A percentile compares a stretch with the other conserved stretches of the same genome.
Evolutionary conservation across 176 grass and related monocot species (phyloP).

Genomic region (Phragmites australis): DNA sequence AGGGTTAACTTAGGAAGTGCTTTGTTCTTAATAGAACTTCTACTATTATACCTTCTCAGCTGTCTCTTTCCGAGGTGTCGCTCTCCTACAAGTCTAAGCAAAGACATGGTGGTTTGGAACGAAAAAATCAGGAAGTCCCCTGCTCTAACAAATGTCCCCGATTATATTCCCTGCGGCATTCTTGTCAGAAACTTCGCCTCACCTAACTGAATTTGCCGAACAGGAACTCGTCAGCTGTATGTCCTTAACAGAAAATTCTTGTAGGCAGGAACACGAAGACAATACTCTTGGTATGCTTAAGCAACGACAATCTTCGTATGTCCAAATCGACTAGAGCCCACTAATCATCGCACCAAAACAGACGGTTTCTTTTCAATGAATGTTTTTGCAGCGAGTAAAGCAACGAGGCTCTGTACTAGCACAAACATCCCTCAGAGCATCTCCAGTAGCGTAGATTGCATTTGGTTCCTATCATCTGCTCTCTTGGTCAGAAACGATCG

Average conservation of each 20-base stretch:
- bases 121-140: neutral
- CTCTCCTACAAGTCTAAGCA: slow-evolving; percentile 43
- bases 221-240: too few relatives aligned
- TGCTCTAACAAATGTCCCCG: neutral
- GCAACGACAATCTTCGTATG: neutral
- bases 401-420: too few relatives aligned
- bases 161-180: neutral
- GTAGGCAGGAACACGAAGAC: too few relatives aligned
- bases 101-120: slow-evolving; percentile 28
- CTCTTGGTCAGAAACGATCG: neutral
- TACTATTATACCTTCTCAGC: neutral
- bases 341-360: neutral
- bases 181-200: slow-evolving; percentile 21
- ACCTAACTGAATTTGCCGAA: neutral
- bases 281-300: too few relatives aligned
- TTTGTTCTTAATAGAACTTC: neutral
- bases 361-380: neutral
- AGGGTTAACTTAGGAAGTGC: neutral
- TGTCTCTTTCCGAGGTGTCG: neutral
- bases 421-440: too few relatives aligned
- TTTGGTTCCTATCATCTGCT: too few relatives aligned
- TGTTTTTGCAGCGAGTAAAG: neutral
- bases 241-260: too few relatives aligned
- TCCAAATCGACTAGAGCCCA: neutral
- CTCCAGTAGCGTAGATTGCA: too few relatives aligned